phyloP scores from a whole-genome alignment of 495 filamentous ascomycete species.

The Penicillium flavigenum region DNA sequence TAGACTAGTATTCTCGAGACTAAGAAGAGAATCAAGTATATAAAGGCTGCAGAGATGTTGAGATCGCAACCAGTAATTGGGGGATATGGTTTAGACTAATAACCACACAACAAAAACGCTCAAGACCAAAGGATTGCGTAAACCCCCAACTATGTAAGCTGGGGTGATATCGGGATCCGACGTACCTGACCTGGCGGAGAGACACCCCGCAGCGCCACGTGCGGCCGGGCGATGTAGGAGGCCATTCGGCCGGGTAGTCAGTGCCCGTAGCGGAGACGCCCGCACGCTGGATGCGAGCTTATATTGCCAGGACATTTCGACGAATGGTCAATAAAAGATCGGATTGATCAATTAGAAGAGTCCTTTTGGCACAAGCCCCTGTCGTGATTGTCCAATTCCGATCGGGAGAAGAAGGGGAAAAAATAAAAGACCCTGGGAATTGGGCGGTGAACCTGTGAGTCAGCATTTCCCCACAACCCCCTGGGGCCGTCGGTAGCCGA shows the following conservation, averaged over 20 bases:
- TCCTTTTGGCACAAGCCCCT: conserved; percentile 1
- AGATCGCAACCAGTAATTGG: conserved; percentile 1
- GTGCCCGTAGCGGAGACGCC: conserved; percentile 37
- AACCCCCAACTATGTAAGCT: conserved; percentile 22
- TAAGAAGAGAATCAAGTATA: not conserved
- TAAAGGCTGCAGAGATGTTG: not conserved
- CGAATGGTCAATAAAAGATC: not conserved
- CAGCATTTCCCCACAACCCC: conserved; percentile 23
- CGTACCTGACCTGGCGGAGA: conserved; percentile 35
- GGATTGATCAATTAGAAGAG: conserved; percentile 8
- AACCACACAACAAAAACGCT: not conserved
- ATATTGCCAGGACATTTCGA: conserved; percentile 40
- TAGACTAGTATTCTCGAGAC: not conserved
- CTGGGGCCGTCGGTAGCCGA: not conserved
- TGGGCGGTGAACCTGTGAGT: conserved; percentile 30
- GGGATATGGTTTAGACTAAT: not conserved
- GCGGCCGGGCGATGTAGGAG: conserved; percentile 32
- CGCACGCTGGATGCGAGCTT: conserved; percentile 37
- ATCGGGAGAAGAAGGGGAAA: conserved; percentile 13
- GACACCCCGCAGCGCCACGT: conserved; percentile 29
- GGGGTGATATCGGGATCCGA: conserved; percentile 18
- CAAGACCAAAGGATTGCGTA: not conserved
- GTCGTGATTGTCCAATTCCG: conserved; percentile 3
- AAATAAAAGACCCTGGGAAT: conserved; percentile 12
- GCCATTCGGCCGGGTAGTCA: conserved; percentile 38